These are phyloP conservation scores for Papiliotrema flavescens DNA, from an alignment of 1,284 basidiomycete genomes.

Conservation along the genomic window DNA sequence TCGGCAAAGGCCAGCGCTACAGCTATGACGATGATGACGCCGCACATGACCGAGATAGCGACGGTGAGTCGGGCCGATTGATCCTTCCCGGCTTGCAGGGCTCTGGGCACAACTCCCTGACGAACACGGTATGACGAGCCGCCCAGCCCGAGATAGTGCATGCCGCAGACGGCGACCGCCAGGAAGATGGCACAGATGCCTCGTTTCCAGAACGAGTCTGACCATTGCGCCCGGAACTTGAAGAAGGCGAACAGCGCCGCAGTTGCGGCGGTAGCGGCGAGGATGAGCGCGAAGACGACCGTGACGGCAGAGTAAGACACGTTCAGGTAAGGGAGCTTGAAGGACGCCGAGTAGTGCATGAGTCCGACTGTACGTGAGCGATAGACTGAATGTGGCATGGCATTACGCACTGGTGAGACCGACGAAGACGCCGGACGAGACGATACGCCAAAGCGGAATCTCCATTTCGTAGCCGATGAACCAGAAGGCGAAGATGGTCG, in stretches of 20 bases:
- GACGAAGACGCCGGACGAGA: constrained; percentile 66
- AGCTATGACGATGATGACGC: constrained; percentile 49
- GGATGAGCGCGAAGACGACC: constrained; percentile 50
- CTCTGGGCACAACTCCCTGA: constrained; percentile 14
- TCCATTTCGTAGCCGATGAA: constrained; percentile 50
- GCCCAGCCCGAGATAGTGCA: constrained; percentile 54
- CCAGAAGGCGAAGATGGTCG: constrained; percentile 51
- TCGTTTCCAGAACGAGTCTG: constrained; percentile 53
- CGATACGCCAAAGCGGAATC: constrained; percentile 47
- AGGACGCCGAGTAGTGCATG: constrained; percentile 54
- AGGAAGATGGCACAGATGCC: constrained; percentile 48
- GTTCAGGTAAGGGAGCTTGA: constrained; percentile 44
- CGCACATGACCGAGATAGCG: constrained; percentile 53
- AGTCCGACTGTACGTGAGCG: constrained; percentile 40
- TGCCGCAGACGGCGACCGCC: constrained; percentile 52
- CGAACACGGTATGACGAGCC: constrained; percentile 50
- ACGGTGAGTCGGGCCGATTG: constrained; percentile 49
- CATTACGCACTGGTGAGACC: constrained; percentile 67
- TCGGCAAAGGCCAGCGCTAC: constrained; percentile 49
- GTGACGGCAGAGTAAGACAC: constrained; percentile 44
- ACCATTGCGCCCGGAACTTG: constrained; percentile 52
- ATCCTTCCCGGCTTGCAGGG: constrained; percentile 21
- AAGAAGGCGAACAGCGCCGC: constrained; percentile 53
- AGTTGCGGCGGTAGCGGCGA: constrained; percentile 52
- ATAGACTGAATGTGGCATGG: background rate